Percentiles rank a stretch among this genome's conserved stretches.
Evolutionary conservation across 2,329 filamentous ascomycete genomes (phyloP).

Genomic region (Dactylellina sp.): DNA sequence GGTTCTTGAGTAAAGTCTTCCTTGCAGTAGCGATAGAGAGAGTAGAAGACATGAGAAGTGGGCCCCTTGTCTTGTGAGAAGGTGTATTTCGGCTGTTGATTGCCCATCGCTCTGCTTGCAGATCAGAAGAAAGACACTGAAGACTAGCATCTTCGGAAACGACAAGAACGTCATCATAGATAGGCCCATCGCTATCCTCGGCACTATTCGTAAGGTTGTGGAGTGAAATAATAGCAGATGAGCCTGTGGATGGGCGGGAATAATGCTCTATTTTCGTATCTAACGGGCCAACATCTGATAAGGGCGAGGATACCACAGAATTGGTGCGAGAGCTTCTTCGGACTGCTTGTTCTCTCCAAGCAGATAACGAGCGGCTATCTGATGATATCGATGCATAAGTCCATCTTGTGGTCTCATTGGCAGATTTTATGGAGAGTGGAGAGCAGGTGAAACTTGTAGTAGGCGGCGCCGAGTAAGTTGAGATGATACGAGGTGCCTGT

Average conservation of each 20-base stretch:
- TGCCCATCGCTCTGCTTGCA: slow-evolving; percentile 47
- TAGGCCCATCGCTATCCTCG: slow-evolving; percentile 3
- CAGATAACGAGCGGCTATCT: slow-evolving; percentile 40
- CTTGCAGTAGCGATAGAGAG: slow-evolving; percentile 41
- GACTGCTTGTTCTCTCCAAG: slow-evolving; percentile 47
- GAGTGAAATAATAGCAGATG: slow-evolving; percentile 30
- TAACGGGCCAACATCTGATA: slow-evolving; percentile 46
- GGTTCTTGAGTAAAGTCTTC: slow-evolving; percentile 50
- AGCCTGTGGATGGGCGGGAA: slow-evolving; percentile 26
- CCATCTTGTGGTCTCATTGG: slow-evolving; percentile 53
- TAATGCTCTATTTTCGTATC: slow-evolving; percentile 54
- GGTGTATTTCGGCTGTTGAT: slow-evolving; percentile 55
- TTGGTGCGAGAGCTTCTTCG: slow-evolving; percentile 50
- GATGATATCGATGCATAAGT: slow-evolving; percentile 49
- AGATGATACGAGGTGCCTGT: slow-evolving; percentile 54
- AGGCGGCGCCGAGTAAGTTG: slow-evolving; percentile 50
- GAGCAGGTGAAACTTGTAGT: slow-evolving; percentile 53
- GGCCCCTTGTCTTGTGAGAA: slow-evolving; percentile 48
- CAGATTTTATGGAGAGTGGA: slow-evolving; percentile 39
- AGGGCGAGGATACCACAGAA: slow-evolving; percentile 49
- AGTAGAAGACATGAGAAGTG: slow-evolving; percentile 39
- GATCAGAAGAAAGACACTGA: slow-evolving; percentile 52
- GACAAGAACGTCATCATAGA: slow-evolving; percentile 49
- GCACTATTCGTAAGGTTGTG: slow-evolving; percentile 29
- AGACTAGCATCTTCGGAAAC: slow-evolving; percentile 52